Conservation (phyloP, 129 eudicot genomes). For the Flaveria brownii region DNA sequence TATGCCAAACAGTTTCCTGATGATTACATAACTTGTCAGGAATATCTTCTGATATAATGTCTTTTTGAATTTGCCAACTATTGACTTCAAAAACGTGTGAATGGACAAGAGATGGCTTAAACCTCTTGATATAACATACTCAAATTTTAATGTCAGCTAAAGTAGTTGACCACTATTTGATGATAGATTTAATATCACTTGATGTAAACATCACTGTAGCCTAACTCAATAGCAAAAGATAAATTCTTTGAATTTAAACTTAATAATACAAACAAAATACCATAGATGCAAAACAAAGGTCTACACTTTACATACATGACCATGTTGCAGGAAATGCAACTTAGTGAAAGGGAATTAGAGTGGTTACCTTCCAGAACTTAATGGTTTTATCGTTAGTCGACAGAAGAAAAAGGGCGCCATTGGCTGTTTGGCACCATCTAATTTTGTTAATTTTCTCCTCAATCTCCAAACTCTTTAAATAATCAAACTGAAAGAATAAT, state of each 20-base stretch:
- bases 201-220: neutral
- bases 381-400: slow-evolving; percentile 98
- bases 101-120: too few species aligned
- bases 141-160: too few species aligned
- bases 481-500: slow-evolving; percentile 80
- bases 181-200: slow-evolving; percentile 9
- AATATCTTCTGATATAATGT: too few species aligned
- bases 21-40: too few species aligned
- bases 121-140: too few species aligned
- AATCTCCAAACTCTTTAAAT: slow-evolving; percentile 98
- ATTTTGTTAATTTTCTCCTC: slow-evolving; percentile 99
- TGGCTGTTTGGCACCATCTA: slow-evolving; percentile 96
- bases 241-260: neutral
- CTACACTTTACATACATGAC: slow-evolving; percentile 8
- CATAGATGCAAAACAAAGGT: slow-evolving; percentile 7
- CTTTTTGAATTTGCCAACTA: too few species aligned
- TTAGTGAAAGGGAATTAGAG: slow-evolving; percentile 1
- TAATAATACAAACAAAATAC: neutral
- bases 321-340: slow-evolving; percentile 8
- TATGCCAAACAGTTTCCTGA: too few species aligned
- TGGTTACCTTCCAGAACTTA: slow-evolving; percentile 91
- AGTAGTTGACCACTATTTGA: slow-evolving; percentile 1
- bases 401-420: slow-evolving; percentile 88
- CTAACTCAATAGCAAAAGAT: neutral
- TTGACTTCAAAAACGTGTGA: too few species aligned